A percentile compares a stretch with the other conserved stretches of the same genome.
Evolutionary conservation across 2,329 filamentous ascomycete species (phyloP).

Genomic region (Cryphonectria parasitica): DNA sequence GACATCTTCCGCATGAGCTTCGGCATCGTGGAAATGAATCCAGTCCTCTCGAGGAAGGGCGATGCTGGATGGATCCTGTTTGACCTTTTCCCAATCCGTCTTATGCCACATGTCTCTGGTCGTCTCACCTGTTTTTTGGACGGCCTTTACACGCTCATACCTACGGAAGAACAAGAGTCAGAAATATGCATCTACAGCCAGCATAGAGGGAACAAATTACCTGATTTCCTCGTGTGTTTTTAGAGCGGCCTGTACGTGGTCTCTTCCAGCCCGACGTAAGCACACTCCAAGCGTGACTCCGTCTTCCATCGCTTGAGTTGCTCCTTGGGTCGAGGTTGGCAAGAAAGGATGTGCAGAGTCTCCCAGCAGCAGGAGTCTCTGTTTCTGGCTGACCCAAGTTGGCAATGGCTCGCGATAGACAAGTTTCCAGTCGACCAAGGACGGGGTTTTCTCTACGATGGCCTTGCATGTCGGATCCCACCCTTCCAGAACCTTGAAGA

Average conservation of each 20-base stretch:
- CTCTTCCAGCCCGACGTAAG: slow-evolving; percentile 42
- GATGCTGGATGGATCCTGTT: slow-evolving; percentile 51
- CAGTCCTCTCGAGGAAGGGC: slow-evolving; percentile 55
- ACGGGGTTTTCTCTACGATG: slow-evolving; percentile 52
- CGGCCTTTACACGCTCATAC: slow-evolving; percentile 51
- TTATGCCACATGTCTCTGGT: slow-evolving; percentile 60
- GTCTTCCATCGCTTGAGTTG: slow-evolving; percentile 56
- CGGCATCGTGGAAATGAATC: slow-evolving; percentile 56
- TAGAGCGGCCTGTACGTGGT: slow-evolving; percentile 45
- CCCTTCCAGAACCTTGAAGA: slow-evolving; percentile 52
- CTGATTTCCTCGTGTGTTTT: slow-evolving; percentile 50
- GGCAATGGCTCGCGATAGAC: slow-evolving; percentile 54
- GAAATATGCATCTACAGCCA: accelerated
- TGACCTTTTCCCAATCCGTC: slow-evolving; percentile 55
- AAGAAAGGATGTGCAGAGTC: slow-evolving; percentile 56
- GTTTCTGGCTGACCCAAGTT: slow-evolving; percentile 51
- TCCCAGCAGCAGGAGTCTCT: slow-evolving; percentile 50
- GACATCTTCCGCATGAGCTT: slow-evolving; percentile 46
- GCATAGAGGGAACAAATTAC: slow-evolving; percentile 20
- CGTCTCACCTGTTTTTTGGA: slow-evolving; percentile 56
- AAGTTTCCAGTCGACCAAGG: slow-evolving; percentile 54
- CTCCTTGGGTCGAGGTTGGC: slow-evolving; percentile 53
- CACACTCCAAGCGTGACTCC: slow-evolving; percentile 53
- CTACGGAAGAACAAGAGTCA: slow-evolving; percentile 15
- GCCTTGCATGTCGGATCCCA: slow-evolving; percentile 55